phyloP scores from a whole-genome alignment of 371 early-diverging fungal species.

The Circinella minor region DNA sequence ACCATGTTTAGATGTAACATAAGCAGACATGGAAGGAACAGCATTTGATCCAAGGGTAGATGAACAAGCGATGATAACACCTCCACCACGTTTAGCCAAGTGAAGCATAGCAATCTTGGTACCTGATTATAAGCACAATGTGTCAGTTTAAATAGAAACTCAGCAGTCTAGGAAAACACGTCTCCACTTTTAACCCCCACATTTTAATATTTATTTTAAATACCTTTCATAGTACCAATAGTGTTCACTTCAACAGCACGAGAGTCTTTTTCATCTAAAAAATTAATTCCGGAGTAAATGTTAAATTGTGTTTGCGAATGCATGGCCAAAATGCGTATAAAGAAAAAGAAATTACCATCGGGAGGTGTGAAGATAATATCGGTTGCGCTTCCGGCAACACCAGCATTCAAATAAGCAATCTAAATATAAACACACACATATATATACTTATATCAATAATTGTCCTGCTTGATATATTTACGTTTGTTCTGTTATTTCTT shows the following conservation, averaged over 20 bases:
- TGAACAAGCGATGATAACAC: constrained; percentile 52
- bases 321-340: no score
- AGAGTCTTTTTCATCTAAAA: background rate
- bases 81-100: constrained; percentile 46
- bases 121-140: background rate
- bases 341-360: constrained; percentile 18
- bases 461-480: no score
- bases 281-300: background rate
- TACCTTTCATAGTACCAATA: constrained; percentile 62
- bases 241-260: constrained; percentile 70
- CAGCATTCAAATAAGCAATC: constrained; percentile 33
- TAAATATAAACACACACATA: background rate
- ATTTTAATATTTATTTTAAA: no score
- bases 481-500: background rate
- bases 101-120: constrained; percentile 46
- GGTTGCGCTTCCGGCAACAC: constrained; percentile 27
- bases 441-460: no score
- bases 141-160: background rate
- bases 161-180: background rate
- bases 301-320: no score
- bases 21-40: constrained; percentile 10
- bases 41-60: constrained; percentile 14
- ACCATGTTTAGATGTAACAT: constrained; percentile 30
- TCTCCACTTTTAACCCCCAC: background rate
- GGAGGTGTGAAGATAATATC: constrained; percentile 33